A percentile compares a stretch with the other conserved stretches of the same genome.
Conservation (phyloP, 176 grass and related monocot species). For the Thinopyrum elongatum region DNA sequence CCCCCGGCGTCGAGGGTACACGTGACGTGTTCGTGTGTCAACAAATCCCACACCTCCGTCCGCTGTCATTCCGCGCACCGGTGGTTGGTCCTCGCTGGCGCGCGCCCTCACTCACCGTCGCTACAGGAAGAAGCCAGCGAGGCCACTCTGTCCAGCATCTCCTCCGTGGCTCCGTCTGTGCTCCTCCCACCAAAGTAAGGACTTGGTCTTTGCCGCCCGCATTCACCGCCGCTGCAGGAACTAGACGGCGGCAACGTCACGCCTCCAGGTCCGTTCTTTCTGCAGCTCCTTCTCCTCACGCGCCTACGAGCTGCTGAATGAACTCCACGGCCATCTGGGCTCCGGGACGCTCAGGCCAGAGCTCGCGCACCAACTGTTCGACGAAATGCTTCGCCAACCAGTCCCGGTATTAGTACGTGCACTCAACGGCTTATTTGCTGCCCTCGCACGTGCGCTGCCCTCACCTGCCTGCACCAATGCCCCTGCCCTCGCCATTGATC, state of each 20-base stretch:
- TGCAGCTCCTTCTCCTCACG: background rate
- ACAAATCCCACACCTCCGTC: background rate
- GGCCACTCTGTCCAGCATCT: background rate
- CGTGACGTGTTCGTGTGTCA: too few relatives aligned
- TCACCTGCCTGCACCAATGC: background rate
- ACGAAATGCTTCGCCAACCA: background rate
- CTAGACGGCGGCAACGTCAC: background rate
- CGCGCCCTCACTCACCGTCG: background rate
- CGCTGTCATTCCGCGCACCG: background rate
- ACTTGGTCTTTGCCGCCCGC: background rate
- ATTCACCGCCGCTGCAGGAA: background rate
- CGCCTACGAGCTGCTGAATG: background rate
- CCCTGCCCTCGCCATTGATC: background rate
- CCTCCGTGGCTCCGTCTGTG: background rate
- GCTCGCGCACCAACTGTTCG: background rate
- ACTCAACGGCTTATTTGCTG: background rate
- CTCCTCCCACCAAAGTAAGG: background rate
- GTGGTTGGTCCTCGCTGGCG: background rate
- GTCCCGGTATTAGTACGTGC: background rate
- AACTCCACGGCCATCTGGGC: background rate
- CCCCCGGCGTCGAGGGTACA: too few relatives aligned
- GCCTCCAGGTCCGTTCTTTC: background rate
- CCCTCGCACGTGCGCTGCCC: background rate
- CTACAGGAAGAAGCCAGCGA: background rate
- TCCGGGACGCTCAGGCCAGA: background rate